These are phyloP conservation scores for Ganoderma sinense DNA, from an alignment of 1,284 basidiomycete genomes.

Conservation along the genomic window DNA sequence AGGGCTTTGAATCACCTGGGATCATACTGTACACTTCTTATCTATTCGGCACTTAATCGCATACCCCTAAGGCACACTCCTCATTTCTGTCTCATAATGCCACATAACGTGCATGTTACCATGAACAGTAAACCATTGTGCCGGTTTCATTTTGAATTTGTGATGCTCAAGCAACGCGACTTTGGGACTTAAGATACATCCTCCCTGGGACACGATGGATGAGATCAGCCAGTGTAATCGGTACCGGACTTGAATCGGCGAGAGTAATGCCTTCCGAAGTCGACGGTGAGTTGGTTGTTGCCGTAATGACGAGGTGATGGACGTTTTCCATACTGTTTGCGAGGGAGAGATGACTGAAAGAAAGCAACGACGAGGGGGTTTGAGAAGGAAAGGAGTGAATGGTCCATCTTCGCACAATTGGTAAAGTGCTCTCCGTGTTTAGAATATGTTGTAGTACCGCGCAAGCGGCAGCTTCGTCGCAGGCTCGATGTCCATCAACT, in stretches of 20 bases:
- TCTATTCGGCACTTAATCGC: constrained; percentile 19
- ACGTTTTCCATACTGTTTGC: not conserved
- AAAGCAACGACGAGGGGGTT: not conserved
- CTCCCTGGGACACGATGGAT: not conserved
- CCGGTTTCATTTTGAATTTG: not conserved
- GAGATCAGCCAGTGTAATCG: not conserved
- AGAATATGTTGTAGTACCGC: constrained; percentile 80
- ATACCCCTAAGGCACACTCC: constrained; percentile 21
- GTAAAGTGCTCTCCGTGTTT: constrained; percentile 14
- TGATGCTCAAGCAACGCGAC: not conserved
- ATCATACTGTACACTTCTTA: constrained; percentile 21
- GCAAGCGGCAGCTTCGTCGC: constrained; percentile 78
- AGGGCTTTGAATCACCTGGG: not conserved
- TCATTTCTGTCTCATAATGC: not conserved
- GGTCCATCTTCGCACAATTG: not conserved
- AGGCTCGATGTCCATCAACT: constrained; percentile 77
- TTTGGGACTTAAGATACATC: not conserved
- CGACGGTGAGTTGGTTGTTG: not conserved
- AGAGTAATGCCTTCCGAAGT: not conserved
- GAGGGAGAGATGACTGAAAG: not conserved
- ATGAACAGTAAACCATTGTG: not conserved
- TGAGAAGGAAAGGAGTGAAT: not conserved
- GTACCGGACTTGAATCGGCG: not conserved
- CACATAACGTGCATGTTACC: not conserved
- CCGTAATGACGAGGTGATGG: not conserved